phyloP scores from a whole-genome alignment of 2,329 filamentous ascomycete species.

The Aspergillus hortae region DNA sequence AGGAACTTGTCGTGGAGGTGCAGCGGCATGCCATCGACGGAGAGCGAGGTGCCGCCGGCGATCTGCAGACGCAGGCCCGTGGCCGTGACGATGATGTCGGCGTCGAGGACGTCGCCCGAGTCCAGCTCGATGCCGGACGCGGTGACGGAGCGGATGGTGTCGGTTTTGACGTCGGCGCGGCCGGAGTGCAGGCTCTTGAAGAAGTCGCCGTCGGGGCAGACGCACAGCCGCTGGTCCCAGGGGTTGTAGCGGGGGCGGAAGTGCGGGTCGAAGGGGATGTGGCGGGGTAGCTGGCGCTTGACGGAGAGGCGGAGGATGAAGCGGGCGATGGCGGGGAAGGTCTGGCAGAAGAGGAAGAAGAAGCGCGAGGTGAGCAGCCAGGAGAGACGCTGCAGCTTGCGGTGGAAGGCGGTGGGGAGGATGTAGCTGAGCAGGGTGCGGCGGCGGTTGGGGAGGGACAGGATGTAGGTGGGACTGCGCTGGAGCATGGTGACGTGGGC shows the following conservation, averaged over 20 bases:
- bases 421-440: conserved; percentile 22
- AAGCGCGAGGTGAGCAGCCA: conserved; percentile 47
- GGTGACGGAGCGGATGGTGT: conserved; percentile 51
- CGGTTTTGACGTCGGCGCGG: conserved; percentile 54
- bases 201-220: conserved; percentile 61
- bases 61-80: conserved; percentile 43
- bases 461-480: conserved; percentile 69
- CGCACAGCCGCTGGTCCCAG: conserved; percentile 72
- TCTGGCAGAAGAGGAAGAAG: conserved; percentile 52
- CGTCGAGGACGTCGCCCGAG: conserved; percentile 39
- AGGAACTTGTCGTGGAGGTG: conserved; percentile 34
- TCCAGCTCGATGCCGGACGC: conserved; percentile 47
- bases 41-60: conserved; percentile 33
- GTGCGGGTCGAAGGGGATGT: conserved; percentile 56
- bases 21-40: conserved; percentile 37
- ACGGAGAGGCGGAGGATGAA: conserved; percentile 47
- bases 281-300: conserved; percentile 50
- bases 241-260: conserved; percentile 64
- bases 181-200: conserved; percentile 51
- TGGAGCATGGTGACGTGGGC: conserved; percentile 73
- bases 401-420: conserved; percentile 34
- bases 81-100: conserved; percentile 44
- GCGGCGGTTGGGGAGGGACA: conserved; percentile 47
- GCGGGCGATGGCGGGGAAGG: conserved; percentile 51
- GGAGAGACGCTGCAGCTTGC: conserved; percentile 42